These are phyloP conservation scores for Aciculosporium take DNA, from an alignment of 2,329 filamentous ascomycete genomes.

Conservation along the genomic window DNA sequence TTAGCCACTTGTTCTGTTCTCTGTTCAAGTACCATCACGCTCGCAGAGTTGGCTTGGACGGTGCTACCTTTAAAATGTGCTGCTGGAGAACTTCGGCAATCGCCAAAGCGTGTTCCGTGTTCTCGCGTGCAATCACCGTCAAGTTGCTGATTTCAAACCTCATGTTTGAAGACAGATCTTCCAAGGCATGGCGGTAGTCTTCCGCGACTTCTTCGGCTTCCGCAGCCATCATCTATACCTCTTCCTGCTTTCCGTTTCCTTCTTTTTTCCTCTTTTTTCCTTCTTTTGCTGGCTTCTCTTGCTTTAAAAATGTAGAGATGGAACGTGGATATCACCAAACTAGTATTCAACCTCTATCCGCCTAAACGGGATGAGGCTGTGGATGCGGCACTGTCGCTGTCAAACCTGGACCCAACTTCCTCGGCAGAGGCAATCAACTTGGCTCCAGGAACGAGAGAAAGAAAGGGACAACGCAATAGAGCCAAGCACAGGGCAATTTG, in stretches of 20 bases:
- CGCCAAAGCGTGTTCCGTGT: conserved; percentile 85
- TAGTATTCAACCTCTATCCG: conserved; percentile 1
- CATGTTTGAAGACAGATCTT: conserved; percentile 82
- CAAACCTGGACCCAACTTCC: conserved; percentile 1
- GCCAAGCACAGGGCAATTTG: conserved; percentile 3
- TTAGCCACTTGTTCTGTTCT: conserved; percentile 20
- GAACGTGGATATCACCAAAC: conserved; percentile 1
- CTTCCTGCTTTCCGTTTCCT: conserved; percentile 4
- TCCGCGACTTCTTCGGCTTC: conserved; percentile 75
- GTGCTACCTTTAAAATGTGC: conserved; percentile 80
- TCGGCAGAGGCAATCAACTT: neutral
- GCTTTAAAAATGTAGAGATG: conserved; percentile 1
- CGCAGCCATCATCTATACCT: conserved; percentile 28
- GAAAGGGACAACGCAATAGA: neutral
- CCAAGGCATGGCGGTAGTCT: conserved; percentile 85
- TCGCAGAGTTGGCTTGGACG: neutral
- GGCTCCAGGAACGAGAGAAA: neutral
- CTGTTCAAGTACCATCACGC: neutral
- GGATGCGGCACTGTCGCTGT: conserved; percentile 3
- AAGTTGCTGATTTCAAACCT: conserved; percentile 93
- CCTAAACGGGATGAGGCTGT: neutral
- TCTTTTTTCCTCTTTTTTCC: neutral
- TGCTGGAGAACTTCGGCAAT: conserved; percentile 84
- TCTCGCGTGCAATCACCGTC: conserved; percentile 94
- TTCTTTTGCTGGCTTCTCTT: neutral